Base-by-base conservation (phyloP, 1,284 basidiomycete species). In the Bjerkandera adusta region DNA sequence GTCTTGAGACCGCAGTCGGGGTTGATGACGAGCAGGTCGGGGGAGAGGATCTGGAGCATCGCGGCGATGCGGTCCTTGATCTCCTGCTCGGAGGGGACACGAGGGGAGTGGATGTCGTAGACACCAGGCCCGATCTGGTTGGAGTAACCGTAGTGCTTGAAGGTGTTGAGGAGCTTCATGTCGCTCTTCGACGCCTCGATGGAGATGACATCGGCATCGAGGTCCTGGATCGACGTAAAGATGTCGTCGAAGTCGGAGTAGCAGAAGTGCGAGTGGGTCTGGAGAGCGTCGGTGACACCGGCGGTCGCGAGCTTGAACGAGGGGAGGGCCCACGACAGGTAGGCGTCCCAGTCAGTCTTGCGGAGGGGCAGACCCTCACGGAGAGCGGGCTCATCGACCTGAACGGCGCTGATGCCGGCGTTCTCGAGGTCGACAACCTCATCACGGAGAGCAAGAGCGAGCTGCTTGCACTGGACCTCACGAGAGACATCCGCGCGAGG, bases 331-430 rank as follows among this genome's bases (percentile, higher is more conserved):
- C 95, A 98, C 59, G 80, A 81, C 68, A 98, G 85, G 79, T 98
- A 98, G 61, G 73, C 78, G 61, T 93, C 85, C 95, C 95, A 97
- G 73, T 98, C 95, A 56, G 83, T 79, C 65, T 87, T 89, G 70
- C 94, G 91, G 58, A 98, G 89, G 59, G 94, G 94, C 46, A 98
- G 79, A 74, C 97, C 97, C 76, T 99, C 97, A 77, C 97, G 95
- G 63, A 99, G 97, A 54, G 97, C 97, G 50, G 97, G 93, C 78
- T 99, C 97, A 64, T 99, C 97, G 64, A 99, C 97, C 77, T 99
- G 97, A 66, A 99, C 96, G 63, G 95, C 96, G 63, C 86, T 85
- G 70, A 99, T 98, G 56, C 94, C 94, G 51, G 92, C 97, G 69
- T 90, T 89, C 78, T 98, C 95, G 61, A 99, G 90, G 75, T 99